These are phyloP conservation scores for Blastobotrys muscicola DNA, from an alignment of 805 yeast genomes.

Conservation along the genomic window DNA sequence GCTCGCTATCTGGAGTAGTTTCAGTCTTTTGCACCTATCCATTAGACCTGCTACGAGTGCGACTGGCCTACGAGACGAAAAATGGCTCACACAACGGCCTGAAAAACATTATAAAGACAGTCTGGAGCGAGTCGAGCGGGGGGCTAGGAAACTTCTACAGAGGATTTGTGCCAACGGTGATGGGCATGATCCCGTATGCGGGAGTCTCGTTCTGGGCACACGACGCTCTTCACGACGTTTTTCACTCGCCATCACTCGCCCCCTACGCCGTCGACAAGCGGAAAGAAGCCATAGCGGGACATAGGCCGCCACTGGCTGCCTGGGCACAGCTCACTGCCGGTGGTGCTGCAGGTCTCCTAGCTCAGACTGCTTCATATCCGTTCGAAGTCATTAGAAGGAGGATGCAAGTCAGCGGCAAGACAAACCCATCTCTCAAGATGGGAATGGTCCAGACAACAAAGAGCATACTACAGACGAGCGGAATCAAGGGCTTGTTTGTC, in stretches of 20 bases:
- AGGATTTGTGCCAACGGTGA: slow-evolving; percentile 86
- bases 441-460: slow-evolving; percentile 29
- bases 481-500: slow-evolving; percentile 81
- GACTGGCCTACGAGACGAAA: slow-evolving; percentile 80
- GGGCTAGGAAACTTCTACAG: slow-evolving; percentile 68
- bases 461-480: slow-evolving; percentile 61
- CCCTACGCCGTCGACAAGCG: slow-evolving; percentile 31
- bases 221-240: slow-evolving; percentile 79
- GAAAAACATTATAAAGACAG: slow-evolving; percentile 16
- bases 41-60: slow-evolving; percentile 77
- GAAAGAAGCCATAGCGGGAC: slow-evolving; percentile 3
- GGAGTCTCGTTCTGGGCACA: slow-evolving; percentile 96
- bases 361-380: slow-evolving; percentile 96
- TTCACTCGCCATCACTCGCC: slow-evolving; percentile 51
- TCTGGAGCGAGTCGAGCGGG: slow-evolving; percentile 21
- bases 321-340: slow-evolving; percentile 95
- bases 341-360: slow-evolving; percentile 88
- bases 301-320: slow-evolving; percentile 60
- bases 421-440: slow-evolving; percentile 35
- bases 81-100: not conserved
- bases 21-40: slow-evolving; percentile 90
- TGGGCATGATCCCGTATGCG: slow-evolving; percentile 97
- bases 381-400: slow-evolving; percentile 90
- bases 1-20: slow-evolving; percentile 81
- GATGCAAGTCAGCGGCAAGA: slow-evolving; percentile 88